Evolutionary conservation across 805 yeast genomes (phyloP).

Genomic region (Starmerella bombi): DNA sequence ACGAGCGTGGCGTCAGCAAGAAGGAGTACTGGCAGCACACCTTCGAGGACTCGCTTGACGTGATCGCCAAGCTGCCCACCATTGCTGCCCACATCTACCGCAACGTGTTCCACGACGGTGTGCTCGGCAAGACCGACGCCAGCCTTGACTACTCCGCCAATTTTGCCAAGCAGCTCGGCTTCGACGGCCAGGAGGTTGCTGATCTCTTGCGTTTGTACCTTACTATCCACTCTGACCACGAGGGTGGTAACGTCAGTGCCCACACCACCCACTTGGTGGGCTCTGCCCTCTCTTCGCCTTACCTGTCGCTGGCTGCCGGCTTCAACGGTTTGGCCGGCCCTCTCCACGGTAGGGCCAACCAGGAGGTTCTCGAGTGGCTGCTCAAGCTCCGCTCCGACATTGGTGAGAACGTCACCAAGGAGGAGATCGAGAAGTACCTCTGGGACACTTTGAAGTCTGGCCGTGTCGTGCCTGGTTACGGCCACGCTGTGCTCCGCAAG

Average conservation of each 20-base stretch:
- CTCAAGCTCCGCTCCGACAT: conserved; percentile 50
- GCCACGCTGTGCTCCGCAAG: conserved; percentile 78
- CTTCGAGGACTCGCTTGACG: conserved; percentile 66
- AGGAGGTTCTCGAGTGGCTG: conserved; percentile 75
- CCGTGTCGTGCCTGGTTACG: conserved; percentile 80
- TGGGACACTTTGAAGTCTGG: conserved; percentile 72
- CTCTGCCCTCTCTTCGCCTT: conserved; percentile 69
- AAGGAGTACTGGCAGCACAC: conserved; percentile 73
- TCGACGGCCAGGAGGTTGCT: conserved; percentile 47
- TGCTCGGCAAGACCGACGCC: conserved; percentile 31
- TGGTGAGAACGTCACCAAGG: conserved; percentile 56
- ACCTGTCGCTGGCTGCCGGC: conserved; percentile 68
- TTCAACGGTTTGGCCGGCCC: conserved; percentile 80
- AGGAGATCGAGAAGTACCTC: conserved; percentile 57
- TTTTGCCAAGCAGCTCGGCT: conserved; percentile 50
- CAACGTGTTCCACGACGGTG: conserved; percentile 74
- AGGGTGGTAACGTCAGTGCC: conserved; percentile 82
- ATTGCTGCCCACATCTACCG: conserved; percentile 76
- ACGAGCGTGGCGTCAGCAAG: conserved; percentile 71
- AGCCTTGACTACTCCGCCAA: conserved; percentile 50
- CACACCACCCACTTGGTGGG: conserved; percentile 80
- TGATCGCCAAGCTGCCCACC: conserved; percentile 67
- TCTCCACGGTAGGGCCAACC: conserved; percentile 77
- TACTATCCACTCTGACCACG: conserved; percentile 77
- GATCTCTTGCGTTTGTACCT: conserved; percentile 71